Base-by-base conservation (phyloP, 306 rosid genomes). In the Acmispon strigosus region DNA sequence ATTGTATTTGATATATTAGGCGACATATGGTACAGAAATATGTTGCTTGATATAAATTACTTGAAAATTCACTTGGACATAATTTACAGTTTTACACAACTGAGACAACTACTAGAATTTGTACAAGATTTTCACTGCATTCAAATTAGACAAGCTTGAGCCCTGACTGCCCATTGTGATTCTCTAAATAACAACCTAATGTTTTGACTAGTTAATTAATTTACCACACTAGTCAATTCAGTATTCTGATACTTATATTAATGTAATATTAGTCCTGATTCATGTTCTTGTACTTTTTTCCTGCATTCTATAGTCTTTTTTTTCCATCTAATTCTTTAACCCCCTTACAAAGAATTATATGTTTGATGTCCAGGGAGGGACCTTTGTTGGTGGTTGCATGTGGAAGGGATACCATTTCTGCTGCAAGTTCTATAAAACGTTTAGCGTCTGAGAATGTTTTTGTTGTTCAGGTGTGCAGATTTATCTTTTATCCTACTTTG, bases 351-450 rank as follows among this genome's bases (percentile, higher is more conserved):
- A 62, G 51, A 54, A 63, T 41, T 49, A 59, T 57, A 61, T 80
- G 47, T 14, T 56, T 78, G 58, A 43, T 81, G 57, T 74, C 60
- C 76, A 88, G 98, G 94, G 94, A 88, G 81, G 98, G 97, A 60
- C 98, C 98, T 14, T 70, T 93, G 37, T 68, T 93, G 86, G 94
- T 93, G 83, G 84, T 90, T 69, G 96, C 98, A 68, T 90, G 89
- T 50, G 98, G 98, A 54, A 88, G 97, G 55, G 97, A 93, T 66
- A 90, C 97, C 48, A 86, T 93, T 78, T 80, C 94, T 49, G 77
- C 87, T 78, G 81, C 97, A 17, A 88, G 97, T 82, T 90, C 92
- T 64, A 83, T 90, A 20, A 90, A 85, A 82, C 89, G 77, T 20
- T 71, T 93, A 60, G 97, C 90, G 49, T 80, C 87, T 12, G 88